These are phyloP conservation scores for Kitagawia praeruptora DNA, from an alignment of 129 eudicot genomes.

Conservation along the genomic window DNA sequence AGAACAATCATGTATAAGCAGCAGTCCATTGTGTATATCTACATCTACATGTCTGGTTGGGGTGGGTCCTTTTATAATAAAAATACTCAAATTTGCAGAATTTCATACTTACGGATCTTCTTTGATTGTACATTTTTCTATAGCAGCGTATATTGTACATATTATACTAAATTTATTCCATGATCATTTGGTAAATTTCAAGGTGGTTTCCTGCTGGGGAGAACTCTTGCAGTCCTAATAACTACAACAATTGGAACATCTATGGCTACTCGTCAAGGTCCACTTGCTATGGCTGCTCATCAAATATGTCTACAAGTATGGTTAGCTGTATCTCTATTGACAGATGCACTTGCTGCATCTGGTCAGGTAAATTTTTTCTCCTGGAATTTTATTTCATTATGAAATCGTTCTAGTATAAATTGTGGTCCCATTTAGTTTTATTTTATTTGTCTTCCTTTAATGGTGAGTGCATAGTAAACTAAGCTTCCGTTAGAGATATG, in stretches of 20 bases:
- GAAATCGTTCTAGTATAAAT: not conserved
- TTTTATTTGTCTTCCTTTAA: not conserved
- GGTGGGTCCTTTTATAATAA: not conserved
- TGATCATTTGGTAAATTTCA: slow-evolving; percentile 1
- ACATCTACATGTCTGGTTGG: not conserved
- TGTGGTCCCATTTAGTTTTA: not conserved
- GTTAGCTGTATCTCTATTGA: slow-evolving; percentile 92
- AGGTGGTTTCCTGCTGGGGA: slow-evolving; percentile 97
- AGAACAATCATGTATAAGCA: not conserved
- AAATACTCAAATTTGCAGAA: not conserved
- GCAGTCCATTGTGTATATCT: not conserved
- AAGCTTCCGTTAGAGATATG: not conserved
- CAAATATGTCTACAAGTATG: slow-evolving; percentile 90
- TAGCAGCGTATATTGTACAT: not conserved
- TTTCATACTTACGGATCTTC: not conserved
- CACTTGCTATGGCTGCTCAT: slow-evolving; percentile 96
- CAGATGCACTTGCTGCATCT: slow-evolving; percentile 88
- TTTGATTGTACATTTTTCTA: not conserved
- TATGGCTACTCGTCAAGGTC: slow-evolving; percentile 98
- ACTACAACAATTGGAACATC: slow-evolving; percentile 76
- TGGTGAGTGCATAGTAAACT: slow-evolving; percentile 1
- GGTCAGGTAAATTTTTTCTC: slow-evolving; percentile 52
- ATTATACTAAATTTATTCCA: not conserved
- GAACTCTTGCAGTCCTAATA: slow-evolving; percentile 74
- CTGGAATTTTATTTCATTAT: not conserved